Evolutionary conservation across 495 filamentous ascomycete species (phyloP).

Genomic region (Neurospora sp.): DNA sequence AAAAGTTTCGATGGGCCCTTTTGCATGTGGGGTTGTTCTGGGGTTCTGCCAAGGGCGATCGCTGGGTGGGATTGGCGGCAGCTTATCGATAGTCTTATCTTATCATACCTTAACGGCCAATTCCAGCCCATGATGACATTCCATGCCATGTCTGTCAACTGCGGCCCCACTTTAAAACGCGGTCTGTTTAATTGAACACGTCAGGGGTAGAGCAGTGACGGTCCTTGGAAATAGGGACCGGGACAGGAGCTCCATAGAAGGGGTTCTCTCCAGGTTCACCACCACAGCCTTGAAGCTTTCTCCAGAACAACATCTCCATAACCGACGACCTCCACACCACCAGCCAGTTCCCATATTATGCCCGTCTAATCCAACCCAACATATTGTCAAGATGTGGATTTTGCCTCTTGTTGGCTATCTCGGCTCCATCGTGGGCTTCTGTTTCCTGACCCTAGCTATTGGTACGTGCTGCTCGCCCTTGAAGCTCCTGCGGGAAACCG

Average conservation of each 20-base stretch:
- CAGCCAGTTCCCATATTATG: neutral
- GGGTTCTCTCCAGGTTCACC: neutral
- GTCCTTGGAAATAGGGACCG: neutral
- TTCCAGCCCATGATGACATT: neutral
- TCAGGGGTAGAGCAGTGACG: neutral
- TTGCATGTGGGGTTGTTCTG: neutral
- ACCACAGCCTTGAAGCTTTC: neutral
- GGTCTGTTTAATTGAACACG: constrained; percentile 7
- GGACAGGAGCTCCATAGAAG: neutral
- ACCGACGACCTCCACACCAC: neutral
- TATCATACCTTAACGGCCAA: constrained; percentile 3
- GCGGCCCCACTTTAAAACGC: constrained; percentile 3
- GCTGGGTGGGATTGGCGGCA: neutral
- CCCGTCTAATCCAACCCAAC: neutral
- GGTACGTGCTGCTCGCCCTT: constrained; percentile 40
- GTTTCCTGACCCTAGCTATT: constrained; percentile 86
- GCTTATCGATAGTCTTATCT: constrained; percentile 8
- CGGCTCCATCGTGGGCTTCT: constrained; percentile 79
- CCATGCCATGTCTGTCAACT: neutral
- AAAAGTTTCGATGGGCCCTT: neutral
- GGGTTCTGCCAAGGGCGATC: neutral
- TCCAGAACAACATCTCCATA: neutral
- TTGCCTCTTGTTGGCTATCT: constrained; percentile 81
- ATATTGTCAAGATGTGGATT: constrained; percentile 64
- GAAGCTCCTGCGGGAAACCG: neutral